Conservation (phyloP, 805 yeast genomes). For the Torulaspora indica region DNA sequence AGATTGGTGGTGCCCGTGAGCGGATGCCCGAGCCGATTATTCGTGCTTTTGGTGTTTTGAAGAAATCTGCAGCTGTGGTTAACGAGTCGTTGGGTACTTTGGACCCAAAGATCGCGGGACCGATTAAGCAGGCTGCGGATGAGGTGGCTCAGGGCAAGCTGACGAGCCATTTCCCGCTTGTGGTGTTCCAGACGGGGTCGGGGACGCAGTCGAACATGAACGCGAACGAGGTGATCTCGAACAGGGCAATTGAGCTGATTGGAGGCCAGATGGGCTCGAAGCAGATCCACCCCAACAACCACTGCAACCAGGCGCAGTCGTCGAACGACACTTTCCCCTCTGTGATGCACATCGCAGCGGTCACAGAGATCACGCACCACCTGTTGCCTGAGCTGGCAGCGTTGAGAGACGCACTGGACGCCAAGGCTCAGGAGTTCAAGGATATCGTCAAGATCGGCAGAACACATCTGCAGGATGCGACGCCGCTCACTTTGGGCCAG, state of each 20-base stretch:
- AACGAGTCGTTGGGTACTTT: constrained; percentile 75
- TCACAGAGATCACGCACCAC: constrained; percentile 69
- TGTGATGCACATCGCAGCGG: constrained; percentile 99
- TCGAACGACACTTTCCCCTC: constrained; percentile 99
- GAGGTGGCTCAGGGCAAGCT: constrained; percentile 92
- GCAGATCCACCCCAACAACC: constrained; percentile 95
- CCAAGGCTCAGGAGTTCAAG: constrained; percentile 75
- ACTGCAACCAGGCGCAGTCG: constrained; percentile 97
- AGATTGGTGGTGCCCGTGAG: constrained; percentile 91
- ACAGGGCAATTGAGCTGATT: constrained; percentile 93
- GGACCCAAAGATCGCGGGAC: constrained; percentile 76
- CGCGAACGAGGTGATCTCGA: constrained; percentile 97
- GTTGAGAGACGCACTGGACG: constrained; percentile 72
- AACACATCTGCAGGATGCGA: constrained; percentile 98
- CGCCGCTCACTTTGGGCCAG: constrained; percentile 96
- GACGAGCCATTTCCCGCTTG: constrained; percentile 92
- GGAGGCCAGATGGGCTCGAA: constrained; percentile 93
- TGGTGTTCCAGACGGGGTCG: constrained; percentile 97
- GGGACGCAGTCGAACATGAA: constrained; percentile 99
- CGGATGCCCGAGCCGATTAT: constrained; percentile 88
- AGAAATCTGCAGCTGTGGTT: constrained; percentile 91
- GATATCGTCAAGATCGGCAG: constrained; percentile 97
- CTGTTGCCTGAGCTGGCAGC: constrained; percentile 76
- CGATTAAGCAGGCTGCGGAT: constrained; percentile 90
- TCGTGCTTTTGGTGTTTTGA: constrained; percentile 86